A percentile compares a stretch with the other conserved stretches of the same genome.
Evolutionary conservation across 306 rosid genomes (phyloP).

Genomic region (Medicago truncatula): DNA sequence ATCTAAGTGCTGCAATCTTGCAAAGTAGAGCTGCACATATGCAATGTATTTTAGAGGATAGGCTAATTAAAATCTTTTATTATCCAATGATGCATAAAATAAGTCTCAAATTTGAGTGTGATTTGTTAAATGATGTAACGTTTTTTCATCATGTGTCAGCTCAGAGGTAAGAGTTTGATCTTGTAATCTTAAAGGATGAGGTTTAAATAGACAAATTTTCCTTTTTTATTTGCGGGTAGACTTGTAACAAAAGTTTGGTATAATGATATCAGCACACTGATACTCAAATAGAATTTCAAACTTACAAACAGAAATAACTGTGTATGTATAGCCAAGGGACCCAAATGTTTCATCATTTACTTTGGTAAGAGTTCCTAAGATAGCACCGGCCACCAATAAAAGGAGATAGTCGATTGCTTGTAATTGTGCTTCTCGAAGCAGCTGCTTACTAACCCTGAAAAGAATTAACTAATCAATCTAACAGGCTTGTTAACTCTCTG

Average conservation of each 20-base stretch:
- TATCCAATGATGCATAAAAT: neutral
- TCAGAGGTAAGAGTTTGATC: too few species aligned
- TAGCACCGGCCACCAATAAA: constrained; percentile 73
- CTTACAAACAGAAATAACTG: constrained; percentile 79
- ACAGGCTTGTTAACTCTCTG: neutral
- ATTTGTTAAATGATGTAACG: too few species aligned
- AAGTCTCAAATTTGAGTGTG: too few species aligned
- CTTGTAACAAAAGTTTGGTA: too few species aligned
- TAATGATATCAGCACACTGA: neutral
- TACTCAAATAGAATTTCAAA: constrained; percentile 30
- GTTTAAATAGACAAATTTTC: too few species aligned
- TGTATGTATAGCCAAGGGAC: constrained; percentile 64
- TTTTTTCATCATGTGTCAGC: too few species aligned
- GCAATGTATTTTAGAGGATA: constrained; percentile 23
- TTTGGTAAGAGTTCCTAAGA: constrained; percentile 67
- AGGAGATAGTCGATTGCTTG: constrained; percentile 69
- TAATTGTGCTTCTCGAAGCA: constrained; percentile 59
- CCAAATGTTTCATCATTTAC: constrained; percentile 69
- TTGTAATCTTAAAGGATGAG: too few species aligned
- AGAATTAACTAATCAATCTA: constrained; percentile 37
- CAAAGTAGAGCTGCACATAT: constrained; percentile 70
- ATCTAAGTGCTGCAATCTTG: constrained; percentile 81
- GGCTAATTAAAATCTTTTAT: neutral
- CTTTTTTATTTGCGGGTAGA: too few species aligned
- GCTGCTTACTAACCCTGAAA: constrained; percentile 70